A percentile compares a stretch with the other conserved stretches of the same genome.
phyloP scores from a whole-genome alignment of 1,284 basidiomycete genomes.

The Cryptococcus sp. region DNA sequence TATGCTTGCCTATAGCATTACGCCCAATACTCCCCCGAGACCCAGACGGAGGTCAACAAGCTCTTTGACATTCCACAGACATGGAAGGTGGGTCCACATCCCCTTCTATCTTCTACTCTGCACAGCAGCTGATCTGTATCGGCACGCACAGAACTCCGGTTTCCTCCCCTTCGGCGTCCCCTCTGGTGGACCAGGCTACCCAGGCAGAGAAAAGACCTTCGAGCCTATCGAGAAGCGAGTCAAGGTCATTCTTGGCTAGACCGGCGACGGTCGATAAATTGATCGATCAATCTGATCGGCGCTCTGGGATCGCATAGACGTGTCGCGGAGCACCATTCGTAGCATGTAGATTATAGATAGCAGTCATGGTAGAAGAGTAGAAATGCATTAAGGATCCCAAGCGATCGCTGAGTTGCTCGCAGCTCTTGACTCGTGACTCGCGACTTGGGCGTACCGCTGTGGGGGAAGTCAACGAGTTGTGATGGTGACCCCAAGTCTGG shows the following conservation, averaged over 20 bases:
- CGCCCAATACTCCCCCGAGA: conserved; percentile 31
- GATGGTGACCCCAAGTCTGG: too few species aligned
- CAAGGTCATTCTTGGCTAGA: conserved; percentile 39
- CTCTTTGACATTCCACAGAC: conserved; percentile 47
- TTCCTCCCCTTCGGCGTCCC: conserved; percentile 57
- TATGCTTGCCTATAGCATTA: conserved; percentile 48
- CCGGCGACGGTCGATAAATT: background rate
- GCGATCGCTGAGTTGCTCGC: too few species aligned
- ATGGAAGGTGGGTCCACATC: conserved; percentile 44
- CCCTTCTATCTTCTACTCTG: background rate
- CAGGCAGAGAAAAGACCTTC: conserved; percentile 45
- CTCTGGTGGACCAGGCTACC: conserved; percentile 37
- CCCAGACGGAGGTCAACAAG: conserved; percentile 37
- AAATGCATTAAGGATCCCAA: too few species aligned
- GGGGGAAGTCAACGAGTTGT: too few species aligned
- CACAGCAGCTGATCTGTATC: background rate
- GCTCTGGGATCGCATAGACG: too few species aligned
- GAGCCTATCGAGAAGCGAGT: conserved; percentile 51
- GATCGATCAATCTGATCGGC: too few species aligned
- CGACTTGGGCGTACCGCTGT: too few species aligned
- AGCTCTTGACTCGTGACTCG: too few species aligned
- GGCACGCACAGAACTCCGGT: conserved; percentile 31
- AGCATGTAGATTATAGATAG: too few species aligned
- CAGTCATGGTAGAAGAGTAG: too few species aligned
- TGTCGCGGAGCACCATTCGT: too few species aligned